A percentile compares a stretch with the other conserved stretches of the same genome.
These are phyloP conservation scores for Pontederia paniculata DNA, from an alignment of 176 grass and related monocot genomes.

Conservation along the genomic window DNA sequence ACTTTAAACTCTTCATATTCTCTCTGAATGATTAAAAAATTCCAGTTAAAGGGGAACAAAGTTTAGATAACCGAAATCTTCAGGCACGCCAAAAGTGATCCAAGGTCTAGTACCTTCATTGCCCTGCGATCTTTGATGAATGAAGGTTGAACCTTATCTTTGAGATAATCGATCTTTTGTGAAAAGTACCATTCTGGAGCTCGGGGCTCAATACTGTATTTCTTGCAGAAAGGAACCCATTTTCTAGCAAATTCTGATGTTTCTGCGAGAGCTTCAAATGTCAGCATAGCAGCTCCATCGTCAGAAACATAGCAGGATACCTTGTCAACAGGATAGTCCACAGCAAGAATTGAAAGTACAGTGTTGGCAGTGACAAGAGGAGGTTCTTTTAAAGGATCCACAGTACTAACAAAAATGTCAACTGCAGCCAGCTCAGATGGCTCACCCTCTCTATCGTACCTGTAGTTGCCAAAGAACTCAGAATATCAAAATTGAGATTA, in stretches of 20 bases:
- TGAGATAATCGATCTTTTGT: constrained; percentile 96
- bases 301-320: constrained; percentile 99
- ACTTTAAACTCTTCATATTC: constrained; percentile 99
- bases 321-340: constrained; percentile 94
- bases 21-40: constrained; percentile 48
- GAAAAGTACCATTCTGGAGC: constrained; percentile 91
- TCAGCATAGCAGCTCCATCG: constrained; percentile 94
- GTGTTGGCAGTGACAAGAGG: constrained; percentile 98
- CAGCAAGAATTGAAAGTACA: constrained; percentile 92
- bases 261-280: constrained; percentile 83
- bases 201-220: constrained; percentile 85
- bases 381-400: constrained; percentile 96
- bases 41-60: constrained; percentile 9
- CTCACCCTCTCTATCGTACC: constrained; percentile 94
- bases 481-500: constrained; percentile 12
- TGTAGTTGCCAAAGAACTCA: constrained; percentile 21
- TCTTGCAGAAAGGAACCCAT: constrained; percentile 96
- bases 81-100: constrained; percentile 7
- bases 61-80: constrained; percentile 1
- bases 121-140: constrained; percentile 95
- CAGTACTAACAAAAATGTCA: constrained; percentile 97
- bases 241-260: constrained; percentile 99
- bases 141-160: constrained; percentile 82
- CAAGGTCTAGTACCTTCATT: constrained; percentile 74
- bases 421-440: constrained; percentile 81